Evolutionary conservation across 2,329 filamentous ascomycete genomes (phyloP).

Genomic region (Aphanoascus verrucosus): DNA sequence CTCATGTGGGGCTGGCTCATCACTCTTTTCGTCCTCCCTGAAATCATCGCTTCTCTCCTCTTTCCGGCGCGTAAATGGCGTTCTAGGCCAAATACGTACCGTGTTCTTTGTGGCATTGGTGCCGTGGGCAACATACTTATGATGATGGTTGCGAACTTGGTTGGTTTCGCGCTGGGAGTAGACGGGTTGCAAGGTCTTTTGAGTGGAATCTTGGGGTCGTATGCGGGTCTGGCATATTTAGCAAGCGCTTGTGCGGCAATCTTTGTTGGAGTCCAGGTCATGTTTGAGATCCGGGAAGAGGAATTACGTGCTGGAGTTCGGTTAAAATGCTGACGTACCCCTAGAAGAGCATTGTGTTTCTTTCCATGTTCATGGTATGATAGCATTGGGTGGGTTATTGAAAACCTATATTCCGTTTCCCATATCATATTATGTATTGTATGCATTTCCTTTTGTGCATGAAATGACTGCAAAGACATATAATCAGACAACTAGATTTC

Average conservation of each 20-base stretch:
- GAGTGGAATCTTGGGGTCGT: slow-evolving; percentile 62
- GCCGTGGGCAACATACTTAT: slow-evolving; percentile 76
- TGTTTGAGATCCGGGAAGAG: slow-evolving; percentile 87
- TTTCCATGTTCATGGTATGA: background rate
- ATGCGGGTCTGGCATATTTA: slow-evolving; percentile 66
- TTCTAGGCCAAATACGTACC: slow-evolving; percentile 57
- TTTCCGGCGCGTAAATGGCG: slow-evolving; percentile 69
- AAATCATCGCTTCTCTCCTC: slow-evolving; percentile 58
- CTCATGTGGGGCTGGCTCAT: slow-evolving; percentile 97
- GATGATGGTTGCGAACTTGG: slow-evolving; percentile 92
- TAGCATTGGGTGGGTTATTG: background rate
- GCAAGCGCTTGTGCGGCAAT: slow-evolving; percentile 58
- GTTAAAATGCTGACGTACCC: slow-evolving; percentile 60
- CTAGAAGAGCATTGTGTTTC: background rate
- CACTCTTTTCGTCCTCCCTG: slow-evolving; percentile 84
- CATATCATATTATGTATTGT: no score
- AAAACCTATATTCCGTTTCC: no score
- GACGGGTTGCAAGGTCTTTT: slow-evolving; percentile 75
- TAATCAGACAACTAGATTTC: no score
- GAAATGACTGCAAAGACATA: no score
- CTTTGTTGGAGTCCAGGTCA: slow-evolving; percentile 80
- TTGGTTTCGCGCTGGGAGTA: slow-evolving; percentile 85
- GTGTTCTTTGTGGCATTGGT: slow-evolving; percentile 68
- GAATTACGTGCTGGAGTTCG: slow-evolving; percentile 73
- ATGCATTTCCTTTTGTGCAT: no score